Conservation (phyloP, 2,329 filamentous ascomycete genomes). For the Alternaria ethzedia region DNA sequence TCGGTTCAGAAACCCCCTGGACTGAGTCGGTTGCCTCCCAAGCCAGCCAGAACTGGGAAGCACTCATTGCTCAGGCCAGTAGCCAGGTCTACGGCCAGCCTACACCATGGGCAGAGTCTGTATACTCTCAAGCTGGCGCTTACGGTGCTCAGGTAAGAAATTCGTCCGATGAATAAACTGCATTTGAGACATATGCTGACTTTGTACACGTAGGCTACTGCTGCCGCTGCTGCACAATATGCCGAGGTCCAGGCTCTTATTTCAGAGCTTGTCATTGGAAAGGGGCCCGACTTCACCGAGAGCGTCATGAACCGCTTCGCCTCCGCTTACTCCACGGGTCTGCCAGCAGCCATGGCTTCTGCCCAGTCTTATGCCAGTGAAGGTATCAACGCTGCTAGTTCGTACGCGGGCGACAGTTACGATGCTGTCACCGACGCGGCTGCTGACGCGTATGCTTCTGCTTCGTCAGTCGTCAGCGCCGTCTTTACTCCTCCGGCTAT, state of each 20-base stretch:
- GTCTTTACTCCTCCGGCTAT: constrained; percentile 64
- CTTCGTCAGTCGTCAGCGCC: constrained; percentile 54
- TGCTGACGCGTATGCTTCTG: constrained; percentile 56
- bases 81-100: constrained; percentile 73
- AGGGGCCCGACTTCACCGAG: constrained; percentile 81
- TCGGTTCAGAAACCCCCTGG: constrained; percentile 58
- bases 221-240: constrained; percentile 68
- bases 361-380: constrained; percentile 61
- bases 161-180: neutral
- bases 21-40: constrained; percentile 62
- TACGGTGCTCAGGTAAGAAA: constrained; percentile 61
- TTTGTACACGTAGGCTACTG: constrained; percentile 55
- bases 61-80: constrained; percentile 68
- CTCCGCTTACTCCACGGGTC: constrained; percentile 73
- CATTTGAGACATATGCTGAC: neutral
- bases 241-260: constrained; percentile 73
- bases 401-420: constrained; percentile 56
- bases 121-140: constrained; percentile 60
- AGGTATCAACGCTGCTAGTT: constrained; percentile 52
- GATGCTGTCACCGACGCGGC: constrained; percentile 59
- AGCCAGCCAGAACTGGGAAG: constrained; percentile 69
- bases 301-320: constrained; percentile 76
- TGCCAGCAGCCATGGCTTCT: constrained; percentile 61
- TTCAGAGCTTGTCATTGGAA: constrained; percentile 76
- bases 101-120: constrained; percentile 55